Evolutionary conservation across 2,329 filamentous ascomycete genomes (phyloP).

Genomic region (Dactylella cylindrospora): DNA sequence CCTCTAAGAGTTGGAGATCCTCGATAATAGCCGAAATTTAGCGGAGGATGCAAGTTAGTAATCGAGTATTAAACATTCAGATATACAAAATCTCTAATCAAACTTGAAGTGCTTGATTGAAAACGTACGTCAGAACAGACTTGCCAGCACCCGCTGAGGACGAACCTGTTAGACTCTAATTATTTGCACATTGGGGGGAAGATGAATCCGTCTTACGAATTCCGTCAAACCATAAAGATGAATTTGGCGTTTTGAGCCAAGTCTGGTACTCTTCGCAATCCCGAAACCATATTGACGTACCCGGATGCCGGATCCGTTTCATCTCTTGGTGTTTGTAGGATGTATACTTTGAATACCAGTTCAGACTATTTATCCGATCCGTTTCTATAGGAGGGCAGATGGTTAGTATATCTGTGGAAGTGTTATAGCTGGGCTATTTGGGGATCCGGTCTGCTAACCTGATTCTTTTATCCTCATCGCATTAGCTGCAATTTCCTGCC

Average conservation of each 20-base stretch:
- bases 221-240: constrained; percentile 16
- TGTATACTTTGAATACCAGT: constrained; percentile 10
- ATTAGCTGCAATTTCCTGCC: not conserved
- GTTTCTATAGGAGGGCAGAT: no score
- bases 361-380: no score
- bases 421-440: no score
- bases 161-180: not conserved
- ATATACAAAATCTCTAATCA: no score
- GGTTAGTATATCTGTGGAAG: not conserved
- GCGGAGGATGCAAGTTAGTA: no score
- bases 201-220: constrained; percentile 13
- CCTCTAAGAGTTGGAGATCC: constrained; percentile 7
- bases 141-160: constrained; percentile 19
- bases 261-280: constrained; percentile 15
- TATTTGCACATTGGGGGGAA: not conserved
- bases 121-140: constrained; percentile 23
- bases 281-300: constrained; percentile 13
- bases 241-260: constrained; percentile 3
- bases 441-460: no score
- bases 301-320: constrained; percentile 2
- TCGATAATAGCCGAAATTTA: constrained; percentile 13
- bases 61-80: no score
- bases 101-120: no score
- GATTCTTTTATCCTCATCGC: not conserved
- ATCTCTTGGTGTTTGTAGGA: constrained; percentile 8